A percentile compares a stretch with the other conserved stretches of the same genome.
phyloP scores from a whole-genome alignment of 768 basidiomycete genomes.

The Mycena chlorophos region DNA sequence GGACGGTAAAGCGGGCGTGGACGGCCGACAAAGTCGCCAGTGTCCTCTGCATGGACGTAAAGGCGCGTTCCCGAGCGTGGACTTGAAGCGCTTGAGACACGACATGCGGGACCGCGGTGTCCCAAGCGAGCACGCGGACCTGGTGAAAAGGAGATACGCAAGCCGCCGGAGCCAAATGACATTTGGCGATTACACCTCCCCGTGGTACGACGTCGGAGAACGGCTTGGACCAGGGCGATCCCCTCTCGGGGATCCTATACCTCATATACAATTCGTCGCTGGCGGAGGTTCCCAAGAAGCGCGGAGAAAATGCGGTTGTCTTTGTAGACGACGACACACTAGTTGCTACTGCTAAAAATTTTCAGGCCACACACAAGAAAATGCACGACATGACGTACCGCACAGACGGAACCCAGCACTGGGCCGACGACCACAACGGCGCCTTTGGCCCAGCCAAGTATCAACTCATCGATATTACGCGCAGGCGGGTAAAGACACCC shows the following conservation, averaged over 20 bases:
- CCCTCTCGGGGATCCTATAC: conserved; percentile 27
- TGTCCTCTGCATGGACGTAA: conserved; percentile 31
- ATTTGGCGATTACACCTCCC: conserved; percentile 31
- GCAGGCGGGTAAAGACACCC: neutral
- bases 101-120: conserved; percentile 12
- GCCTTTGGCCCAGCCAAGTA: conserved; percentile 15
- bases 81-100: conserved; percentile 19
- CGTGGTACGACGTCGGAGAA: conserved; percentile 11
- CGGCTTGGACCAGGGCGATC: conserved; percentile 30
- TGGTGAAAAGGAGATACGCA: conserved; percentile 18
- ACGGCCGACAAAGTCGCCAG: conserved; percentile 23
- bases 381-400: neutral
- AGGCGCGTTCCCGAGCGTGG: conserved; percentile 30
- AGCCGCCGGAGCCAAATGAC: conserved; percentile 22
- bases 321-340: conserved; percentile 5
- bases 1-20: conserved; percentile 26
- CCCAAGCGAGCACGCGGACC: conserved; percentile 23
- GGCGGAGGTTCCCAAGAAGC: neutral
- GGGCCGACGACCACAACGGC: neutral
- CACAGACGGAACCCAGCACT: neutral
- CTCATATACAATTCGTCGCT: conserved; percentile 23
- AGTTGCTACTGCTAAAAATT: neutral
- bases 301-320: neutral
- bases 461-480: conserved; percentile 15
- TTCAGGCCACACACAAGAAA: neutral